phyloP scores from a whole-genome alignment of 179 eudicot species.

The Corrigiola litoralis region DNA sequence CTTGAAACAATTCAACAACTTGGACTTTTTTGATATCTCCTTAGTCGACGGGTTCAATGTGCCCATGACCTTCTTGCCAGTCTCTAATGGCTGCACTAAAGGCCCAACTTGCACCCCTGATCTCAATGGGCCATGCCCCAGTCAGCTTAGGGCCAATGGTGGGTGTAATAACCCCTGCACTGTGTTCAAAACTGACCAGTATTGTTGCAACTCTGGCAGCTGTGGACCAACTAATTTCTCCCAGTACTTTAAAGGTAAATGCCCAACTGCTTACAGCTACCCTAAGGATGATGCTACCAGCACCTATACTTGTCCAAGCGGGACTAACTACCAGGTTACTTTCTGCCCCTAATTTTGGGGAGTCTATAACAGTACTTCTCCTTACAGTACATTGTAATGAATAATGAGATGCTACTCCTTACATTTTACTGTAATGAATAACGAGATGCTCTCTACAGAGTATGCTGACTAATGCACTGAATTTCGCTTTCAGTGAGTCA shows the following conservation, averaged over 20 bases:
- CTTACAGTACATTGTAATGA: no score
- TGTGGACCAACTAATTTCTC: slow-evolving; percentile 27
- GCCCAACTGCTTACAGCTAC: slow-evolving; percentile 37
- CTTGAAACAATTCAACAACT: slow-evolving; percentile 18
- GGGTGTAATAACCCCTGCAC: slow-evolving; percentile 46
- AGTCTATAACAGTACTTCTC: no score
- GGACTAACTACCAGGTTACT: slow-evolving; percentile 35
- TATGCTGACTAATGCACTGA: no score
- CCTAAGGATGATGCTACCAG: slow-evolving; percentile 46
- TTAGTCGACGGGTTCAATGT: slow-evolving; percentile 47
- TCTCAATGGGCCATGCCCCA: slow-evolving; percentile 35
- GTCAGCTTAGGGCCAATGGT: slow-evolving; percentile 6
- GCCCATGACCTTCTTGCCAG: slow-evolving; percentile 34
- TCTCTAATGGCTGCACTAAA: slow-evolving; percentile 4
- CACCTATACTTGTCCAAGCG: slow-evolving; percentile 37
- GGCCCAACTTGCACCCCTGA: slow-evolving; percentile 23
- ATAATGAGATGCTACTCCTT: no score
- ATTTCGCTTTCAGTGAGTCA: background rate
- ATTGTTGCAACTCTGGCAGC: slow-evolving; percentile 25
- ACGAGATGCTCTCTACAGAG: no score
- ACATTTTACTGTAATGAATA: no score
- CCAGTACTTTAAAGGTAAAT: slow-evolving; percentile 23
- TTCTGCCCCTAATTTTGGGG: slow-evolving; percentile 31
- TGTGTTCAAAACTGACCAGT: slow-evolving; percentile 24
- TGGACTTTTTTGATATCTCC: slow-evolving; percentile 40